Conservation (phyloP, 257 asterid genomes). For the Solanum tarapatanum region DNA sequence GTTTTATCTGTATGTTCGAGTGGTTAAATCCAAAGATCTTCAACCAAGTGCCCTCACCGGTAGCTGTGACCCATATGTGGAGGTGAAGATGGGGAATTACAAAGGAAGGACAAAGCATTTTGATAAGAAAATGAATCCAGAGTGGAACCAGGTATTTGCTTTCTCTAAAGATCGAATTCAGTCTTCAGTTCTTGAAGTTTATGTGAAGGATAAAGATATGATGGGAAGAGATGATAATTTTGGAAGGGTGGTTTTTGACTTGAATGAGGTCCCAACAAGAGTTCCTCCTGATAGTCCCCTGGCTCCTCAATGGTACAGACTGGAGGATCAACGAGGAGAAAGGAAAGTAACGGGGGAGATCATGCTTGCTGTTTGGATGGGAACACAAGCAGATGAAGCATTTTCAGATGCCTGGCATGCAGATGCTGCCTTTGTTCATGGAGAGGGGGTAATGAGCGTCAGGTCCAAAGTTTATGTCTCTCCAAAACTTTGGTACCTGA, state of each 20-base stretch:
- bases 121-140: conserved; percentile 38
- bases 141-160: conserved; percentile 74
- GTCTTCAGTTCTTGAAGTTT: conserved; percentile 54
- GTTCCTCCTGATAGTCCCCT: conserved; percentile 86
- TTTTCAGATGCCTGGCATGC: conserved; percentile 81
- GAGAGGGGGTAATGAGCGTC: conserved; percentile 52
- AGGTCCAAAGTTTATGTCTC: conserved; percentile 69
- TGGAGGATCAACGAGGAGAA: conserved; percentile 48
- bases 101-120: conserved; percentile 47
- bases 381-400: conserved; percentile 73
- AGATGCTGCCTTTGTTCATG: conserved; percentile 51
- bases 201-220: conserved; percentile 50
- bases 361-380: conserved; percentile 74
- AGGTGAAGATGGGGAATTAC: conserved; percentile 75
- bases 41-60: conserved; percentile 24
- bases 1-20: conserved; percentile 62
- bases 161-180: conserved; percentile 68
- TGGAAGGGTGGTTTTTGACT: conserved; percentile 47
- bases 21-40: conserved; percentile 61
- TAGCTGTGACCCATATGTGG: conserved; percentile 50
- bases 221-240: conserved; percentile 49
- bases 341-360: conserved; percentile 46
- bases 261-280: conserved; percentile 60
- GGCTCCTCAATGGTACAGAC: conserved; percentile 69
- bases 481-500: conserved; percentile 70